phyloP scores from a whole-genome alignment of 345 rosid genomes.

The Pugionium dolabratum region DNA sequence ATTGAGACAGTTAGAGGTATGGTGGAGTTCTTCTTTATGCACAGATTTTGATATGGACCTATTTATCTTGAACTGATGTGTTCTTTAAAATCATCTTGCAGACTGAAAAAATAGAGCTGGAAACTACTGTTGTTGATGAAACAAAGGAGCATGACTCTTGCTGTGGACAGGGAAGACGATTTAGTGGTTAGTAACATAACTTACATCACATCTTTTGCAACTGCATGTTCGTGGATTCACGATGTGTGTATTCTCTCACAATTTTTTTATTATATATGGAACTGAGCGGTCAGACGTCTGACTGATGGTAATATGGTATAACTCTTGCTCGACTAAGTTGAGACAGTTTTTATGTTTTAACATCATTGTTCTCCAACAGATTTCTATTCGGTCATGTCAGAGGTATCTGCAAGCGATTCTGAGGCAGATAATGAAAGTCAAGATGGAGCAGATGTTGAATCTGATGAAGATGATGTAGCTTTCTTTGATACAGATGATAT shows the following conservation, averaged over 20 bases:
- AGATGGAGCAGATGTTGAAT: conserved; percentile 83
- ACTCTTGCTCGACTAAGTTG: conserved; percentile 23
- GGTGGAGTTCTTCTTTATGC: conserved; percentile 6
- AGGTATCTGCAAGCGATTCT: conserved; percentile 83
- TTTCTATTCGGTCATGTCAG: conserved; percentile 98
- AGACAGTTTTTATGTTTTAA: conserved; percentile 13
- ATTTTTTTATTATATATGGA: neutral
- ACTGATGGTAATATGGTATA: neutral
- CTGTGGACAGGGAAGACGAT: conserved; percentile 87
- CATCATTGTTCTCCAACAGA: conserved; percentile 52
- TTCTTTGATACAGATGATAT: conserved; percentile 92
- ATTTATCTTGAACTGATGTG: neutral
- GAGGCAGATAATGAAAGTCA: conserved; percentile 93
- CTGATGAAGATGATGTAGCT: conserved; percentile 81
- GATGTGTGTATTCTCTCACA: conserved; percentile 3
- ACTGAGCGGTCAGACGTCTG: conserved; percentile 7
- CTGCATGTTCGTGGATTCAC: neutral
- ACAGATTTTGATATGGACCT: conserved; percentile 17
- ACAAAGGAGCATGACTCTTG: conserved; percentile 90
- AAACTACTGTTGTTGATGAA: conserved; percentile 96
- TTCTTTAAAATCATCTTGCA: conserved; percentile 43
- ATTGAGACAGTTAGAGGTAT: conserved; percentile 92
- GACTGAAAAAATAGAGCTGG: conserved; percentile 97
- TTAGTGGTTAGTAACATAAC: conserved; percentile 73
- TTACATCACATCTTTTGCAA: conserved; percentile 31